Conservation (phyloP, 2,329 filamentous ascomycete species). For the Fusarium guadeloupense region DNA sequence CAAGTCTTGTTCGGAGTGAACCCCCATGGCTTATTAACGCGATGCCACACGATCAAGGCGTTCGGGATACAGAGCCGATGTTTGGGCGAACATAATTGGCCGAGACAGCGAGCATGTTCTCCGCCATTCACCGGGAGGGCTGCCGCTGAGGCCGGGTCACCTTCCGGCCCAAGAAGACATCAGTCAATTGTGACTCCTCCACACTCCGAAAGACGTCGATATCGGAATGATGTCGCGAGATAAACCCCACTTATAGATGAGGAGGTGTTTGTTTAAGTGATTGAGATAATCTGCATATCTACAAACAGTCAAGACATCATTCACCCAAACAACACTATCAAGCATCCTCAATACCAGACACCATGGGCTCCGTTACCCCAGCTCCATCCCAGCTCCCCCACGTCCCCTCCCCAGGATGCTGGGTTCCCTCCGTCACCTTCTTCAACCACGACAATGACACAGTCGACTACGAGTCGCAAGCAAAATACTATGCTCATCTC, state of each 20-base stretch:
- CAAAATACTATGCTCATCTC: conserved; percentile 62
- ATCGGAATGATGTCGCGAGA: conserved; percentile 25
- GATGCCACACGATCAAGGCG: no score
- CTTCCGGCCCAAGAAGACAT: conserved; percentile 2
- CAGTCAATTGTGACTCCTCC: background rate
- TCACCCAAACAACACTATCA: background rate
- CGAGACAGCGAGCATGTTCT: background rate
- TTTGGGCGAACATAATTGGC: background rate
- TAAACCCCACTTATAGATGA: conserved; percentile 29
- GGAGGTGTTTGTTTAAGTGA: conserved; percentile 14
- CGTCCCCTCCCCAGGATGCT: conserved; percentile 53
- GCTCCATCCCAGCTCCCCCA: conserved; percentile 20
- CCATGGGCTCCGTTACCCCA: conserved; percentile 30
- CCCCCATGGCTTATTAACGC: no score
- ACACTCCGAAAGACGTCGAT: conserved; percentile 3
- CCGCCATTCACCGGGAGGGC: background rate
- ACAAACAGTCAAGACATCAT: background rate
- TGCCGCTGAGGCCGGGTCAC: conserved; percentile 9
- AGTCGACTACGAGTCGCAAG: conserved; percentile 58
- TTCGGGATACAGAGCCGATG: conserved; percentile 5
- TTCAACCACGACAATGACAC: conserved; percentile 61
- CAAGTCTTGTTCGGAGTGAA: no score
- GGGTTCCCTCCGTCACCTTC: conserved; percentile 64
- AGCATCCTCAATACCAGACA: background rate
- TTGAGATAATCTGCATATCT: conserved; percentile 1